Evolutionary conservation across 805 yeast species (phyloP).

Genomic region (Candida vaughaniae): DNA sequence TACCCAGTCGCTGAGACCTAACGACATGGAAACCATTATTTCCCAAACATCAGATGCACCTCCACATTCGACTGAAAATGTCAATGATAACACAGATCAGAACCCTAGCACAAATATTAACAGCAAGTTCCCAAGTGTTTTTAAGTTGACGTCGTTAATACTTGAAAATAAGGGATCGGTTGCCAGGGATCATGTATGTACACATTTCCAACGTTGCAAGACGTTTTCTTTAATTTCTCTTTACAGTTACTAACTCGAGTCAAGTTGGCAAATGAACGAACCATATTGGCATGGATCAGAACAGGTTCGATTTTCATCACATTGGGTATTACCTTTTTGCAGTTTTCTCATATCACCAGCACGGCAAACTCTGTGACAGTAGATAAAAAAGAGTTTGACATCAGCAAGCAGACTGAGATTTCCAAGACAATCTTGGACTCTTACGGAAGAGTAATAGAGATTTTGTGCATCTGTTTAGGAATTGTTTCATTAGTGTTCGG

Average conservation of each 20-base stretch:
- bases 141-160: too few relatives aligned
- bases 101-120: not conserved
- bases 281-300: slow-evolving; percentile 31
- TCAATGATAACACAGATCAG: not conserved
- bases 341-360: slow-evolving; percentile 20
- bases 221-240: too few relatives aligned
- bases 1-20: slow-evolving; percentile 2
- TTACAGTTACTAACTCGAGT: slow-evolving; percentile 14
- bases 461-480: slow-evolving; percentile 17
- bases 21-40: slow-evolving; percentile 9
- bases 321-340: slow-evolving; percentile 22
- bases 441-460: slow-evolving; percentile 19
- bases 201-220: too few relatives aligned
- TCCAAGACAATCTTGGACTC: slow-evolving; percentile 4
- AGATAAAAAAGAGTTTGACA: slow-evolving; percentile 5
- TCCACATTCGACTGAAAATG: too few relatives aligned
- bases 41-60: too few relatives aligned
- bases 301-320: slow-evolving; percentile 23
- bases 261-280: slow-evolving; percentile 34
- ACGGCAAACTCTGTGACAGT: slow-evolving; percentile 11
- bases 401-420: not conserved
- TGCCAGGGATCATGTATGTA: slow-evolving; percentile 40
- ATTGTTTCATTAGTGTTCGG: slow-evolving; percentile 22
- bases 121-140: not conserved
- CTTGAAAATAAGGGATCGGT: slow-evolving; percentile 31